Evolutionary conservation across 768 basidiomycete species (phyloP).

Genomic region (Trametes coccinea): DNA sequence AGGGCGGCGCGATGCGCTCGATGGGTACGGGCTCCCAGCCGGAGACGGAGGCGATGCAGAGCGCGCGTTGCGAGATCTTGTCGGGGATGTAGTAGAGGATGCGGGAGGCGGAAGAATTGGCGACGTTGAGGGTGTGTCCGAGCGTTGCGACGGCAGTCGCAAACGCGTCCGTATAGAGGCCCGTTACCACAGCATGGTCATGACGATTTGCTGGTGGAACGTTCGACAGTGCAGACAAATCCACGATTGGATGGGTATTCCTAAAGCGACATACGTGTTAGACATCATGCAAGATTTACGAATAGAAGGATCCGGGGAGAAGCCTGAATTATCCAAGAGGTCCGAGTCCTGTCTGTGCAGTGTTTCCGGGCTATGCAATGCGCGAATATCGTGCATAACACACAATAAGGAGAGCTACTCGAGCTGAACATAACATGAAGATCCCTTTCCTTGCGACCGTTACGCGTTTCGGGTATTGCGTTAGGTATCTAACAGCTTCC

Average conservation of each 20-base stretch:
- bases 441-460: no score
- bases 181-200: conserved; percentile 33
- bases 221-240: neutral
- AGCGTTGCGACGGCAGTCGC: conserved; percentile 34
- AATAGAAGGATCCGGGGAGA: neutral
- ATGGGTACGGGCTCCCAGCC: conserved; percentile 35
- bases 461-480: no score
- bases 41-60: conserved; percentile 33
- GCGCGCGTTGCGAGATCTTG: conserved; percentile 31
- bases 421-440: no score
- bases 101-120: conserved; percentile 32
- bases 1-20: conserved; percentile 35
- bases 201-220: conserved; percentile 12
- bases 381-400: no score
- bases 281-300: neutral
- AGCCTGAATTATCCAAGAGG: no score
- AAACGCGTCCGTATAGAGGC: conserved; percentile 36
- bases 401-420: no score
- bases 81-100: conserved; percentile 36
- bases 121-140: conserved; percentile 32
- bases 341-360: no score
- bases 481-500: no score
- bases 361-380: no score
- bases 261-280: conserved; percentile 9
- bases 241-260: conserved; percentile 22